Percentiles rank a stretch among this genome's conserved stretches.
phyloP scores from a whole-genome alignment of 768 basidiomycete genomes.

The Phanerochaete carnosa region DNA sequence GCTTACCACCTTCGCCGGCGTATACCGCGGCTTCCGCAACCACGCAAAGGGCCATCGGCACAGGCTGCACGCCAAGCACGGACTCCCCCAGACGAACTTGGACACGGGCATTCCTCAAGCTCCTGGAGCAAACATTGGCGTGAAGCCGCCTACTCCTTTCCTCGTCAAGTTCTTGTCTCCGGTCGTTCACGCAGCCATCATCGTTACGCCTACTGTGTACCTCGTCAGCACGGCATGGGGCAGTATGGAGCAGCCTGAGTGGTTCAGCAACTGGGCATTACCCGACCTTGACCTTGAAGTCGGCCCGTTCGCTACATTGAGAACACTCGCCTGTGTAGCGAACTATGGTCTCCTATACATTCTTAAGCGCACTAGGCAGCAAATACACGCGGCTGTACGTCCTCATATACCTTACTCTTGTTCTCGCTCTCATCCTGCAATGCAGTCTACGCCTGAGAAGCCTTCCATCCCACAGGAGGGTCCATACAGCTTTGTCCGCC shows the following conservation, averaged over 20 bases:
- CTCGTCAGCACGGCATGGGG: slow-evolving; percentile 25
- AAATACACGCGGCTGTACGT: slow-evolving; percentile 5
- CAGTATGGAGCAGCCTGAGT: slow-evolving; percentile 32
- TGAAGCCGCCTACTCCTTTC: slow-evolving; percentile 11
- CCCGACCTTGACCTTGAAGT: slow-evolving; percentile 24
- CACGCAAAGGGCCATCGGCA: not conserved
- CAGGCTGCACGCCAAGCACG: not conserved
- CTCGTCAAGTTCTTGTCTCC: slow-evolving; percentile 27
- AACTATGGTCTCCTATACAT: slow-evolving; percentile 15
- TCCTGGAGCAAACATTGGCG: not conserved
- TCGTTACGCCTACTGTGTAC: slow-evolving; percentile 28
- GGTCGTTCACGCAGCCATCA: slow-evolving; percentile 21
- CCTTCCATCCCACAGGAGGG: slow-evolving; percentile 26
- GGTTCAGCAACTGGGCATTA: slow-evolving; percentile 23
- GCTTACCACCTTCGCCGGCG: slow-evolving; percentile 23
- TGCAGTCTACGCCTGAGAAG: slow-evolving; percentile 24
- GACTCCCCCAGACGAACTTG: not conserved
- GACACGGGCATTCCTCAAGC: slow-evolving; percentile 6
- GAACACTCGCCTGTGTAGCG: slow-evolving; percentile 26
- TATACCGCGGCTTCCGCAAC: slow-evolving; percentile 14
- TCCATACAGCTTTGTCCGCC: slow-evolving; percentile 35
- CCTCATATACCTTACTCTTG: not conserved
- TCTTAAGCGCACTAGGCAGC: not conserved
- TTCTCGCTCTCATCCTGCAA: not conserved
- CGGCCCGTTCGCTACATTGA: slow-evolving; percentile 21